Evolutionary conservation across 768 basidiomycete genomes (phyloP), one percentile per base, ranked within the genome.

Genomic region (Hortiboletus flavorubellus): DNA sequence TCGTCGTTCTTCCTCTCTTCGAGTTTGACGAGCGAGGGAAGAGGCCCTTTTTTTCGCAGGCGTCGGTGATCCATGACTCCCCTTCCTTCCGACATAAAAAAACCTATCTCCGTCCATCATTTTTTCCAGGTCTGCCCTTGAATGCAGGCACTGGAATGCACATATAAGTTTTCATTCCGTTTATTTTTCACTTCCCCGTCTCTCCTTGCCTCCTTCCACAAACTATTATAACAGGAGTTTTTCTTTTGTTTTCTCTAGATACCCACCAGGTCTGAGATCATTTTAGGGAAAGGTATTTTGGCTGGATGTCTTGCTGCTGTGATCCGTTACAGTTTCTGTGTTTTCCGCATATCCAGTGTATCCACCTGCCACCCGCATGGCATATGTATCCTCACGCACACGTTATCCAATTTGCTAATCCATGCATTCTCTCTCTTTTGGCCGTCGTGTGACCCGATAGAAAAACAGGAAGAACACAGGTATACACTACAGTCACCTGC

Each of bases 301-400:
- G 42, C 26, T 53, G 42, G 47, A 55, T 47, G 40, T 49, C 34
- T 7, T 40, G n/a, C 41, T 42, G 40, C 46, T 52, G 39, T 49
- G 46, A 52, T 47, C 23, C 46, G 18, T 35, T 53, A 26, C 30
- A 9, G 5, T 31, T 48, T 21, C 48, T 35, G 21, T 59, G 44
- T 49, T 49, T 33, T 52, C 49, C 43, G 33, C 46, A 52, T 53
- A 46, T 59, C 52, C 47, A 54, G 40, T 68, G 64, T 66, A 68
- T 57, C 47, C 49, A 53, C 50, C 38, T 53, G 51, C 49, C 46
- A 18, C 31, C 16, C 38, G 43, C 65, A 56, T 53, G 41, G 35
- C 51, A 53, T 46, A 55, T 66, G 65, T 65, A 64, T 64, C 46
- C 53, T 52, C 63, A 55, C 47, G 29, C 53, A 67, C 46, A 35